Percentiles rank a stretch among this genome's conserved stretches.
Conservation (phyloP, 768 basidiomycete genomes). For the Lentinula boryana region DNA sequence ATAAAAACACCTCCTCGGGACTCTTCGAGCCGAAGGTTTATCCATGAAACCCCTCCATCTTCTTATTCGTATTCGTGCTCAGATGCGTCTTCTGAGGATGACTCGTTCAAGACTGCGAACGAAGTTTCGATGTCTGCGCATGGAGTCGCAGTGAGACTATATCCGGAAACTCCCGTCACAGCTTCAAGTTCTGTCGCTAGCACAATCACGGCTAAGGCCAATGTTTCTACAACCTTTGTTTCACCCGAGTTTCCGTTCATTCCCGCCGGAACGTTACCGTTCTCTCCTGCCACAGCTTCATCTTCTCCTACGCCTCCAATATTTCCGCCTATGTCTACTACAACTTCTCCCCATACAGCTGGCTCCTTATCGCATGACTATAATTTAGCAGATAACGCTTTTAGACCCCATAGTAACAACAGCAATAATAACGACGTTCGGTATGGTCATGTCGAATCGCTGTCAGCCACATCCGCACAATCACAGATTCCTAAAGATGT, state of each 20-base stretch:
- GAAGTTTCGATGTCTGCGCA: constrained; percentile 12
- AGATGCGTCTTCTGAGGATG: constrained; percentile 1
- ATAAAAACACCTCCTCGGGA: constrained; percentile 2
- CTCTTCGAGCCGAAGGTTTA: neutral
- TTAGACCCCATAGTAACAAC: too few species aligned
- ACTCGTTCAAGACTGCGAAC: constrained; percentile 19
- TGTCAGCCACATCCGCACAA: neutral
- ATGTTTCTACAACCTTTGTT: neutral
- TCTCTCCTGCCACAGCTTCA: constrained; percentile 1
- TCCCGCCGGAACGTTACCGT: neutral
- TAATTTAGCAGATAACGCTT: too few species aligned
- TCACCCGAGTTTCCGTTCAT: neutral
- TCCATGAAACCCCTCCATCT: neutral
- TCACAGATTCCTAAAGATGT: constrained; percentile 33
- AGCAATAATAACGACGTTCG: neutral
- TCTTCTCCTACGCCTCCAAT: constrained; percentile 14
- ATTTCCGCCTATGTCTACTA: neutral
- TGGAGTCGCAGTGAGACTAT: constrained; percentile 4
- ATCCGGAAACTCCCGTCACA: constrained; percentile 2
- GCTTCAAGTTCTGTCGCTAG: neutral
- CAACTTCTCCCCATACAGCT: neutral
- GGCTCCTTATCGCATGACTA: neutral
- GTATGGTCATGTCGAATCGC: neutral
- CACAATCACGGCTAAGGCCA: neutral
- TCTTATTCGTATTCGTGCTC: neutral